Evolutionary conservation across 208 protist genomes (phyloP), one percentile per base, ranked within the genome.

Genomic region (Polymyxa betae): DNA sequence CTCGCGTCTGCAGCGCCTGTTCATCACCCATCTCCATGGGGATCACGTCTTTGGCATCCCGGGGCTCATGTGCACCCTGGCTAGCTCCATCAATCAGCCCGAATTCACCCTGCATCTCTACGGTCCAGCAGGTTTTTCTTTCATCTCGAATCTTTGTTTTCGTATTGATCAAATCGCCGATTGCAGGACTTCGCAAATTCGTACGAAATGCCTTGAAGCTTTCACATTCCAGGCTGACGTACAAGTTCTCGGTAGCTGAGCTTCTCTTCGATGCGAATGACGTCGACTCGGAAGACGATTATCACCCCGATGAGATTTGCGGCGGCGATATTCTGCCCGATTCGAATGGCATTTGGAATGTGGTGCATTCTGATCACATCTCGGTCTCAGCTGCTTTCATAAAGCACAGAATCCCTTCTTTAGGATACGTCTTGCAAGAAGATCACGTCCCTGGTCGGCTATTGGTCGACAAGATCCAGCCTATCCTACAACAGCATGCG

Each of bases 61-160:
- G 20, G 54, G 54, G 20, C 54, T 66, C 54, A 66, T 66, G 54
- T 66, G 54, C 54, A 66, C 54, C 54, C 16, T 66, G 54, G 54
- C 20, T 29, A 66, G 54, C 54, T 16, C 20, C 29, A 29, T 29
- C 20, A 16, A 16, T 16, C 54, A 16, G 54, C 20, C 16, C 29
- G 20, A 29, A 16, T 29, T 29, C 54, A 29, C 29, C 29, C 54
- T 66, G 20, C 54, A 66, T 29, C 54, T 66, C 20, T 66, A 66
- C 54, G 54, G 54, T 29, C 54, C 54, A 66, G 20, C 54, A 32
- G 54, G 54, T 66, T 66, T 32, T 29, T 66, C 16, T 29, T 66
- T 66, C 29, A 66, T 66, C 20, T 66, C 54, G 54, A 66, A 32
- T 66, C 54, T 16, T 66, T 66, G 54, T 29, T n/a, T n/a, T n/a